A percentile compares a stretch with the other conserved stretches of the same genome.
These are phyloP conservation scores for Solanum boliviense DNA, from an alignment of 257 asterid species.

Conservation along the genomic window DNA sequence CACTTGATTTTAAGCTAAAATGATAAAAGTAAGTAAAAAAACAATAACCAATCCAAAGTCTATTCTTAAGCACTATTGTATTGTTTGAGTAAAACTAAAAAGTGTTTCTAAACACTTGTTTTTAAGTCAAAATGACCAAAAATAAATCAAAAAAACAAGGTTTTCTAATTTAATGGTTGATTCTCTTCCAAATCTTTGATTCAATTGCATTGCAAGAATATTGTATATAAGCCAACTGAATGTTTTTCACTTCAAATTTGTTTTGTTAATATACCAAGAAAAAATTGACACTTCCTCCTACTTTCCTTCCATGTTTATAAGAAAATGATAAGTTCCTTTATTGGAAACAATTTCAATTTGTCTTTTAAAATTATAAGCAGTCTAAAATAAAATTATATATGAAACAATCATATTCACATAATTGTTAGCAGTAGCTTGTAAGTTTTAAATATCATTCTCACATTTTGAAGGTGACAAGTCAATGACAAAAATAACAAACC, in stretches of 20 bases:
- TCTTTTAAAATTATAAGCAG: not conserved
- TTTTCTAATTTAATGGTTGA: not conserved
- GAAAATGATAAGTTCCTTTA: not conserved
- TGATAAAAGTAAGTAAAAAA: not conserved
- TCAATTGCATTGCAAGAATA: not conserved
- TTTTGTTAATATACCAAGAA: not conserved
- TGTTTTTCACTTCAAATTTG: not conserved
- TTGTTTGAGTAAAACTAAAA: not conserved
- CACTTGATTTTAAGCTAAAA: no score
- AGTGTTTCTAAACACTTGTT: no score
- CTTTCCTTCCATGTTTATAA: not conserved
- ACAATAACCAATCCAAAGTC: not conserved
- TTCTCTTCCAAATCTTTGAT: not conserved
- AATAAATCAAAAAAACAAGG: not conserved
- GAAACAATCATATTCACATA: not conserved
- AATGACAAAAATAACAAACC: not conserved
- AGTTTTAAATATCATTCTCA: not conserved
- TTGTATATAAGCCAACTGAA: not conserved
- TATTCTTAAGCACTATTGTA: not conserved
- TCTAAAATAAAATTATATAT: not conserved
- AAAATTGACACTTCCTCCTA: not conserved
- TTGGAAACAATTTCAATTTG: not conserved
- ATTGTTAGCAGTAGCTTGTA: not conserved
- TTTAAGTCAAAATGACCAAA: not conserved
- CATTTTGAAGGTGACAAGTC: not conserved